A percentile compares a stretch with the other conserved stretches of the same genome.
Conservation (phyloP, 1,284 basidiomycete species). For the Sporisorium reilianum region DNA sequence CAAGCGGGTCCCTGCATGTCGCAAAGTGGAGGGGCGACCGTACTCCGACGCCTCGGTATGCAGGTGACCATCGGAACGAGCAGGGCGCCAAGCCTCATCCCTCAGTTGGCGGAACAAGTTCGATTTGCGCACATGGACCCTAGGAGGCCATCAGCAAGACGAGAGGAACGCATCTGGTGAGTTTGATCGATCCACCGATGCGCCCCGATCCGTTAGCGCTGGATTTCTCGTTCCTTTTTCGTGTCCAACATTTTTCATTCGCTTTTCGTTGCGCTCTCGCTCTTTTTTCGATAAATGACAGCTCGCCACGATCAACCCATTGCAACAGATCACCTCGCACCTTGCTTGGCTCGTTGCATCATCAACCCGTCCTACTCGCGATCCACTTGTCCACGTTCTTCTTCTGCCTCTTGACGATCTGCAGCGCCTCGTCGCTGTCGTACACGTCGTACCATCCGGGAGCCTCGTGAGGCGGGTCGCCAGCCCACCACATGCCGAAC, state of each 20-base stretch:
- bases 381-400: slow-evolving; percentile 9
- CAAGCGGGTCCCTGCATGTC: no score
- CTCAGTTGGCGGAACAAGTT: no score
- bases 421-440: slow-evolving; percentile 38
- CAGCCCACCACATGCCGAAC: slow-evolving; percentile 44
- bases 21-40: neutral
- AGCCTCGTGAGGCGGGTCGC: slow-evolving; percentile 45
- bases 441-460: slow-evolving; percentile 58
- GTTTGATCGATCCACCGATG: no score
- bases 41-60: slow-evolving; percentile 11
- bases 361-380: no score
- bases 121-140: no score
- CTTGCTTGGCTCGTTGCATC: no score
- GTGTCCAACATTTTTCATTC: neutral
- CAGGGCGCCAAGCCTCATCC: slow-evolving; percentile 9
- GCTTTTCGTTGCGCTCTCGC: neutral
- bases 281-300: no score
- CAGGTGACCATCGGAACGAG: slow-evolving; percentile 31
- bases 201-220: slow-evolving; percentile 2
- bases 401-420: slow-evolving; percentile 35
- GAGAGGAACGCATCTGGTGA: no score
- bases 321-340: no score
- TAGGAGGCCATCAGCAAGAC: no score
- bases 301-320: no score
- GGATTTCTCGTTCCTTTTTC: no score